phyloP scores from a whole-genome alignment of 106 monocot species.

The Allium fistulosum region DNA sequence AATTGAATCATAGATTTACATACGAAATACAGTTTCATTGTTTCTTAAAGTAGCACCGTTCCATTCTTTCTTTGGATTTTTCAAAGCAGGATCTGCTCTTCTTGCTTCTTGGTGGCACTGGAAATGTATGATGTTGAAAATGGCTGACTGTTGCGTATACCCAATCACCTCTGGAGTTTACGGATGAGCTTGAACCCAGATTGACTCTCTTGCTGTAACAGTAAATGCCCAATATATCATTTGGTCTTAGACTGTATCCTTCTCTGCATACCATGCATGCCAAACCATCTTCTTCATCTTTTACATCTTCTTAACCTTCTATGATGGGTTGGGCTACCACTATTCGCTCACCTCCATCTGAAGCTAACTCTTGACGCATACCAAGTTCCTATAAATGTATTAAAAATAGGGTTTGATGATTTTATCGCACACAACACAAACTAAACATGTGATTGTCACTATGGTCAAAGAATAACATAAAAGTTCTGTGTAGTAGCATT shows the following conservation, averaged over 20 bases:
- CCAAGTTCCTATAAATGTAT: constrained; percentile 50
- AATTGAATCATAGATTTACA: no score
- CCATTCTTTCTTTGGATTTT: constrained; percentile 98
- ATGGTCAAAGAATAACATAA: no score
- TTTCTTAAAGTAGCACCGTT: constrained; percentile 94
- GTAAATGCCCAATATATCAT: constrained; percentile 89
- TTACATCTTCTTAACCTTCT: constrained; percentile 92
- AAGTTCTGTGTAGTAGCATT: no score
- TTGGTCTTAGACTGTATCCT: constrained; percentile 82
- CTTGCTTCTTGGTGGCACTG: constrained; percentile 99
- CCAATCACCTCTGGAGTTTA: constrained; percentile 58
- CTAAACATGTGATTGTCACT: no score
- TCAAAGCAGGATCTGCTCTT: constrained; percentile 81
- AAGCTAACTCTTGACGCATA: constrained; percentile 82
- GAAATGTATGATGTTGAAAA: constrained; percentile 96
- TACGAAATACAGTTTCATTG: no score
- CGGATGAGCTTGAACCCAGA: constrained; percentile 50
- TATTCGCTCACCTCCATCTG: constrained; percentile 88
- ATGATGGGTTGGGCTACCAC: constrained; percentile 68
- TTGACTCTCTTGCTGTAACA: constrained; percentile 88
- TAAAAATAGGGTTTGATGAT: background rate
- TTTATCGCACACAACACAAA: background rate
- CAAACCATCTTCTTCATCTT: constrained; percentile 86
- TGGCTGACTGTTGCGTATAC: constrained; percentile 97
- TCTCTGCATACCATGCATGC: constrained; percentile 99